Evolutionary conservation across 768 basidiomycete species (phyloP).

Genomic region (Phylloporus rhodoxanthus): DNA sequence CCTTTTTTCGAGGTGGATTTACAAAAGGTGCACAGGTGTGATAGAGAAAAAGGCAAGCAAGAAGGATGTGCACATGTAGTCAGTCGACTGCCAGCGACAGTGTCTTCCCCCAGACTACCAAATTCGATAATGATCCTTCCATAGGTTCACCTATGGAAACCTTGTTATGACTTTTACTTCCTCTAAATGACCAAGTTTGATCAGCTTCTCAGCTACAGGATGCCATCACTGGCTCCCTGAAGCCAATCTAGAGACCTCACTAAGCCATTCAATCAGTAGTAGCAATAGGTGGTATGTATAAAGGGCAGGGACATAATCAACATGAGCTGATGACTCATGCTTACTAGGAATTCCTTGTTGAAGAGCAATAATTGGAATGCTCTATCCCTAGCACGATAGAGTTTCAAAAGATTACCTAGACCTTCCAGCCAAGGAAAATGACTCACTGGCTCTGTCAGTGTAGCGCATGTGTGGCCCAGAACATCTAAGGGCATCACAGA

Average conservation of each 20-base stretch:
- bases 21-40: slow-evolving; percentile 9
- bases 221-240: slow-evolving; percentile 52
- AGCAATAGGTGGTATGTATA: slow-evolving; percentile 88
- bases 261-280: slow-evolving; percentile 90
- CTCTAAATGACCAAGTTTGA: slow-evolving; percentile 81
- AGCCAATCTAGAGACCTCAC: slow-evolving; percentile 80
- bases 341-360: slow-evolving; percentile 89
- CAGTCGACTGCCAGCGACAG: slow-evolving; percentile 6
- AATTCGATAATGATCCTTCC: slow-evolving; percentile 67
- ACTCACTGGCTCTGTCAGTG: slow-evolving; percentile 88
- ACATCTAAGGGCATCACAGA: slow-evolving; percentile 90
- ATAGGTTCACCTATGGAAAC: slow-evolving; percentile 81
- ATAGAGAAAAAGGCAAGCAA: neutral
- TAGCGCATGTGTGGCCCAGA: slow-evolving; percentile 84
- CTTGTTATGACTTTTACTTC: slow-evolving; percentile 82
- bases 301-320: slow-evolving; percentile 90
- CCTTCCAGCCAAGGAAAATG: slow-evolving; percentile 69
- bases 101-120: slow-evolving; percentile 7
- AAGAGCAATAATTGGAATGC: slow-evolving; percentile 91
- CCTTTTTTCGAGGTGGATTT: slow-evolving; percentile 1
- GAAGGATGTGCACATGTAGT: slow-evolving; percentile 7
- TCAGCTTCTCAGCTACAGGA: slow-evolving; percentile 52
- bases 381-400: slow-evolving; percentile 81
- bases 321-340: slow-evolving; percentile 82
- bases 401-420: slow-evolving; percentile 76